Evolutionary conservation across 768 basidiomycete genomes (phyloP), one percentile per base, ranked within the genome.

Genomic region (Pseudohyphozyma bogoriensis): DNA sequence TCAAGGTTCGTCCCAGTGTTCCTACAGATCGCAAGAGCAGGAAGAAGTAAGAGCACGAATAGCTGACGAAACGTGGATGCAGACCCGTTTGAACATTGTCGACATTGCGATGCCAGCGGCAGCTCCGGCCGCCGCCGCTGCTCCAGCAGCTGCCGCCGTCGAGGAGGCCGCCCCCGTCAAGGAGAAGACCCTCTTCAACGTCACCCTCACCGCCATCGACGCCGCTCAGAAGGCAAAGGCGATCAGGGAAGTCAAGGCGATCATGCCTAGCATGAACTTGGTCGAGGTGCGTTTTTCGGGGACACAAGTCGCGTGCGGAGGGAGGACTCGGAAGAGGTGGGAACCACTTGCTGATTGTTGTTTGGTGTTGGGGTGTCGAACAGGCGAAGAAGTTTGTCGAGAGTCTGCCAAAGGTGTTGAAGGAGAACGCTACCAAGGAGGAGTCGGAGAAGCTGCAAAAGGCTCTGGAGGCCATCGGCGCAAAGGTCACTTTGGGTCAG

Each of bases 351-450:
- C 36, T 40, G 29, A 35, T 51, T 44, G 35, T 36, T 26, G 24
- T 26, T 22, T 3, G 16, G 3, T 4, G 35, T 24, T n/a, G 42
- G 22, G 20, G 22, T 3, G 42, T 3, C 12, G 12, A 44, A 26
- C 71, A 99, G 95, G 95, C 95, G 29, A 99, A 99, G 82, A 99
- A 95, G 76, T 93, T 97, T 70, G 95, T 97, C 47, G 95, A 99
- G 76, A 89, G 89, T 22, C 75, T 88, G 67, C 95, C 95, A 28
- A 85, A 96, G 76, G 76, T 85, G 7, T 78, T 99, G 70, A 99
- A 96, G 77, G 93, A 97, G 77, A 89, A 88, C 74, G 71, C 93
- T 59, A 79, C 88, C 28, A 99, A 99, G 76, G 95, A 99, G 69
- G 95, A 99, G 40, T 92, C 93, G 3, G 95, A 97, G 75, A 96